Percentiles rank a stretch among this genome's conserved stretches.
These are phyloP conservation scores for Annulohypoxylon maeteangense DNA, from an alignment of 495 filamentous ascomycete genomes.

Conservation along the genomic window DNA sequence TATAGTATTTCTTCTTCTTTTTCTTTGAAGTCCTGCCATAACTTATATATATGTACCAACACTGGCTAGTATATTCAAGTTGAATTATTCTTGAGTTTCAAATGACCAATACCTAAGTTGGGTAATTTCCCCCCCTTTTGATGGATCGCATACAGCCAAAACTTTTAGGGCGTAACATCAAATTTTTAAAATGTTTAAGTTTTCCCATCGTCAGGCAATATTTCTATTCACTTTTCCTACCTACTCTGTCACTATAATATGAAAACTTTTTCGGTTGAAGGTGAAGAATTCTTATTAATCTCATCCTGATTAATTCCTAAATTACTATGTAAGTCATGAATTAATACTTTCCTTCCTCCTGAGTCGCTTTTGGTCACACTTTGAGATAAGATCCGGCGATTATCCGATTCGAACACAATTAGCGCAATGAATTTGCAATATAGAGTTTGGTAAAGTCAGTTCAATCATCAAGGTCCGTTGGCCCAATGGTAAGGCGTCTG, in stretches of 20 bases:
- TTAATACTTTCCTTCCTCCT: no score
- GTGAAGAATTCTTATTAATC: no score
- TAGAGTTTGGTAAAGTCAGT: background rate
- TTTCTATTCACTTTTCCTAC: no score
- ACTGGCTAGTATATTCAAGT: no score
- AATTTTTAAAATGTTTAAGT: background rate
- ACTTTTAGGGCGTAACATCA: background rate
- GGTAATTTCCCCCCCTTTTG: background rate
- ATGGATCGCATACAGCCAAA: background rate
- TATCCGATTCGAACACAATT: conserved; percentile 1
- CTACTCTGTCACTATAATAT: no score
- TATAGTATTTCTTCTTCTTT: no score
- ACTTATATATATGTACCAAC: no score
- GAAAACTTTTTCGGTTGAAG: no score
- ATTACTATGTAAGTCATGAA: no score
- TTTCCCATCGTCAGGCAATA: background rate
- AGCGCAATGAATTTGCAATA: background rate
- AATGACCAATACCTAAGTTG: no score
- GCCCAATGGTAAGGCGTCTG: conserved; percentile 38
- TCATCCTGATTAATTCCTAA: background rate
- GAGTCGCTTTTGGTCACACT: background rate
- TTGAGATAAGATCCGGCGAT: background rate
- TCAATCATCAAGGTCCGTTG: conserved; percentile 23
- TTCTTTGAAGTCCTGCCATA: no score
- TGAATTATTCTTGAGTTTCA: no score